Base-by-base conservation (phyloP, 805 yeast genomes). In the Saccharomyces eubayanus region DNA sequence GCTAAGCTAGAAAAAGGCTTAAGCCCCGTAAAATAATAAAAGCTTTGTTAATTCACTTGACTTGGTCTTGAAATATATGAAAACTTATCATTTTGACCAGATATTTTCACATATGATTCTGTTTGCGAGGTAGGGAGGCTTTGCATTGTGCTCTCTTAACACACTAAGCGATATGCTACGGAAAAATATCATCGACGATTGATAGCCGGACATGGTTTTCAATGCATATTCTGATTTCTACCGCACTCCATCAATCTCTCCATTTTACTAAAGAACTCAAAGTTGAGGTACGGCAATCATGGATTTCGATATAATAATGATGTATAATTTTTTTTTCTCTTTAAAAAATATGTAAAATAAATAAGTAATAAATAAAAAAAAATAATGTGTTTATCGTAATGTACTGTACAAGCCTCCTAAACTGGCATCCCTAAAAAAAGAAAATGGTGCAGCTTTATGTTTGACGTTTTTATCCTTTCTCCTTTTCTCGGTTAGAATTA, bases 401-500 rank as follows among this genome's bases (percentile, higher is more conserved):
- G 43, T 36, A 36, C 43, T 36, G 16, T 36, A 36, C 43, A 36
- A n/a, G 43, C 43, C 43, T 36, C 16, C 43, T 21, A n/a, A 16
- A 16, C 24, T 16, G 24, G 8, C 43, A n/a, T 16, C 21, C 8
- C 12, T 36, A 36, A n/a, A 16, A 36, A 36, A 5, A 36, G 2
- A 36, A 36, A 6, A 24, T 24, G 10, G 24, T 36, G 43, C 43
- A 16, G 21, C 24, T n/a, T 36, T n/a, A 36, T 16, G 43, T 16
- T 36, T 36, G 43, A 36, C 24, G 28, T 21, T 46, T 45, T 24
- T 24, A 6, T 20, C n/a, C 48, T 21, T 27, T 21, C 20, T 14
- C 21, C 20, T 11, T 21, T 10, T 14, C 14, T 46, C 5, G 20
- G 20, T 28, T n/a, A n/a, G 2, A 24, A 21, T 64, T 56, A 71